phyloP scores from a whole-genome alignment of 2,329 filamentous ascomycete genomes.

The Pyrenophora seminiperda region DNA sequence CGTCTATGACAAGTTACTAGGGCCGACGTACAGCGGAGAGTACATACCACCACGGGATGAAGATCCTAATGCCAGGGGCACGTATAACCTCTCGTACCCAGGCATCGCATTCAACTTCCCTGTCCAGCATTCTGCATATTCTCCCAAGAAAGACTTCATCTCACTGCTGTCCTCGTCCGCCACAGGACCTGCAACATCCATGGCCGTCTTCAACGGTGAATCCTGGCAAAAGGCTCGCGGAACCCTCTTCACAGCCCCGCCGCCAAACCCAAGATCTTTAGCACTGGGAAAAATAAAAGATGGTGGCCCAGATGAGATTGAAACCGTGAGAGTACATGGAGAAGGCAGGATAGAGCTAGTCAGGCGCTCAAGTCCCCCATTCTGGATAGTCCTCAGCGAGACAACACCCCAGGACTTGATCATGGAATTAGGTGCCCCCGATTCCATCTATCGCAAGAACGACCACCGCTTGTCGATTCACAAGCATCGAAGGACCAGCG shows the following conservation, averaged over 20 bases:
- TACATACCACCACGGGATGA: conserved; percentile 71
- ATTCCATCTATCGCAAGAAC: conserved; percentile 90
- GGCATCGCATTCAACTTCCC: conserved; percentile 93
- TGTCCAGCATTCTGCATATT: conserved; percentile 74
- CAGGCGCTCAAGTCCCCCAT: conserved; percentile 68
- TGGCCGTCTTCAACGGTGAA: conserved; percentile 88
- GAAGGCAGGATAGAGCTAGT: conserved; percentile 78
- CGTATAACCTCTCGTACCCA: conserved; percentile 91
- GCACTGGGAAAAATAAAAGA: conserved; percentile 72
- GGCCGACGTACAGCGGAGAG: conserved; percentile 91
- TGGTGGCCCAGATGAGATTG: conserved; percentile 84
- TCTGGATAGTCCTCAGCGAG: conserved; percentile 77
- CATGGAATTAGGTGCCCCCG: conserved; percentile 87
- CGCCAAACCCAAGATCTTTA: conserved; percentile 75
- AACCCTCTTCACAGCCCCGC: conserved; percentile 74
- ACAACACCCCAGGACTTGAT: conserved; percentile 92
- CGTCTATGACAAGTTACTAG: conserved; percentile 91
- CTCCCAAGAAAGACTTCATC: conserved; percentile 78
- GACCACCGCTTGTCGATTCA: conserved; percentile 90
- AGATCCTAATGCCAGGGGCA: conserved; percentile 63
- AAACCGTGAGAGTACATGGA: conserved; percentile 76
- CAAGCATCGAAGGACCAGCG: conserved; percentile 45
- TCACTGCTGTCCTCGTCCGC: conserved; percentile 79
- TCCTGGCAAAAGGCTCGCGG: conserved; percentile 87
- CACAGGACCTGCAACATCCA: conserved; percentile 76